These are phyloP conservation scores for Boletus coccyginus DNA, from an alignment of 768 basidiomycete species.

Conservation along the genomic window DNA sequence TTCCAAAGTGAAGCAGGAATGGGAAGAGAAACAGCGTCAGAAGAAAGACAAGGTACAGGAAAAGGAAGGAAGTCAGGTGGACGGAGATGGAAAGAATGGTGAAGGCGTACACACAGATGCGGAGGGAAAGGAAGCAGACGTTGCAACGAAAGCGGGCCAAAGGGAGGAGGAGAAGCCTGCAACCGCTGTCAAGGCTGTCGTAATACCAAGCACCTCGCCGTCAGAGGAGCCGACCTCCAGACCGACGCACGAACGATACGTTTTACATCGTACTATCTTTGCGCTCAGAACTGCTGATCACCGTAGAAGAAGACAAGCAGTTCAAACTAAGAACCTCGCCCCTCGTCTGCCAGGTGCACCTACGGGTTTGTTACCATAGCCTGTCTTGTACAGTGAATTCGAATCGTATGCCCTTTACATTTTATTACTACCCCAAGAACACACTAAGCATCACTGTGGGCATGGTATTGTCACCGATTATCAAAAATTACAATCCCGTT, in stretches of 20 bases:
- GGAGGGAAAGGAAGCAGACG: slow-evolving; percentile 35
- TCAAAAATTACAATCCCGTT: slow-evolving; percentile 36
- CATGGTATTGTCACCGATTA: background rate
- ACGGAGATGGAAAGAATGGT: slow-evolving; percentile 31
- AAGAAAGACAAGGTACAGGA: slow-evolving; percentile 56
- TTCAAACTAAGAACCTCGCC: slow-evolving; percentile 66
- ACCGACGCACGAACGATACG: slow-evolving; percentile 68
- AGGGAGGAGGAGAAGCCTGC: slow-evolving; percentile 20
- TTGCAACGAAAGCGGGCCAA: slow-evolving; percentile 30
- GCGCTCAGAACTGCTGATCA: slow-evolving; percentile 77
- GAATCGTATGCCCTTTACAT: background rate
- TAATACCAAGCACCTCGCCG: slow-evolving; percentile 25
- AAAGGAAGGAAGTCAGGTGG: slow-evolving; percentile 32
- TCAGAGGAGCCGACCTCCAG: slow-evolving; percentile 34
- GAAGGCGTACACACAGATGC: slow-evolving; percentile 21
- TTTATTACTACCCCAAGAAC: background rate
- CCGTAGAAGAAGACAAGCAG: slow-evolving; percentile 60
- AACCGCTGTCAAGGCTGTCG: slow-evolving; percentile 5
- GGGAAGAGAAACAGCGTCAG: slow-evolving; percentile 68
- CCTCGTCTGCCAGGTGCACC: slow-evolving; percentile 71
- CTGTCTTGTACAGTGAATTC: background rate
- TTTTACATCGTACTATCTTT: slow-evolving; percentile 82
- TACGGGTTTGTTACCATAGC: slow-evolving; percentile 22
- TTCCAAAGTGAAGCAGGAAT: slow-evolving; percentile 73
- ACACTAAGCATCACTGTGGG: background rate